phyloP scores from a whole-genome alignment of 2,329 filamentous ascomycete species.

The Pseudogymnoascus sp. region DNA sequence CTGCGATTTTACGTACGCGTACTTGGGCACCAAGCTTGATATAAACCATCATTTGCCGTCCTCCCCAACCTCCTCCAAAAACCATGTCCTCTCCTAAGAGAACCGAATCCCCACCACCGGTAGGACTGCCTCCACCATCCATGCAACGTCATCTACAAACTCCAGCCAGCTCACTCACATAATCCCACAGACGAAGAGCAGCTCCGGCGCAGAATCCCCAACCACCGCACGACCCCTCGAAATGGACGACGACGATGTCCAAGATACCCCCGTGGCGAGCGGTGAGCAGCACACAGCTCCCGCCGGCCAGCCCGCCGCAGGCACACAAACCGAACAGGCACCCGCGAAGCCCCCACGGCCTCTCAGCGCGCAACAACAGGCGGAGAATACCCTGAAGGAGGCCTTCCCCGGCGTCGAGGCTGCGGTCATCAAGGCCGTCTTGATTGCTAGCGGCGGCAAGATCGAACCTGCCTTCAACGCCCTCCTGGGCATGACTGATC shows the following conservation, averaged over 20 bases:
- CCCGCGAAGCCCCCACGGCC: slow-evolving; percentile 83
- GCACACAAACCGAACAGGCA: slow-evolving; percentile 39
- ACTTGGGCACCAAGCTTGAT: background rate
- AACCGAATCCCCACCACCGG: slow-evolving; percentile 9
- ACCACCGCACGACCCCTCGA: slow-evolving; percentile 58
- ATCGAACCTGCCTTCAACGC: slow-evolving; percentile 95
- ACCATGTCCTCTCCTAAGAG: slow-evolving; percentile 7
- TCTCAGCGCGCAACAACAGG: slow-evolving; percentile 71
- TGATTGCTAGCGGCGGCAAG: slow-evolving; percentile 75
- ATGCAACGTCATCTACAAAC: slow-evolving; percentile 8
- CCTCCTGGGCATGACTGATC: slow-evolving; percentile 73
- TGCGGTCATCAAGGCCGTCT: slow-evolving; percentile 75
- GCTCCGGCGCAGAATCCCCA: slow-evolving; percentile 50
- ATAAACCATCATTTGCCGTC: background rate
- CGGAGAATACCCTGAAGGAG: slow-evolving; percentile 80
- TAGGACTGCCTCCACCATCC: background rate
- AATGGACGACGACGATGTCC: slow-evolving; percentile 62
- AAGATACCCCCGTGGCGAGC: slow-evolving; percentile 43
- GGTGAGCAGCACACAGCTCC: slow-evolving; percentile 28
- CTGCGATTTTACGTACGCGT: background rate
- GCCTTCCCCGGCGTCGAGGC: slow-evolving; percentile 82
- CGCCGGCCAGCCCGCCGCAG: slow-evolving; percentile 34
- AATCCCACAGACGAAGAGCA: slow-evolving; percentile 35
- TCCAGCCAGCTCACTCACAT: slow-evolving; percentile 9
- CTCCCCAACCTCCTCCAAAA: background rate